A percentile compares a stretch with the other conserved stretches of the same genome.
Evolutionary conservation across 2,329 filamentous ascomycete species (phyloP).

Genomic region (Nemania serpens): DNA sequence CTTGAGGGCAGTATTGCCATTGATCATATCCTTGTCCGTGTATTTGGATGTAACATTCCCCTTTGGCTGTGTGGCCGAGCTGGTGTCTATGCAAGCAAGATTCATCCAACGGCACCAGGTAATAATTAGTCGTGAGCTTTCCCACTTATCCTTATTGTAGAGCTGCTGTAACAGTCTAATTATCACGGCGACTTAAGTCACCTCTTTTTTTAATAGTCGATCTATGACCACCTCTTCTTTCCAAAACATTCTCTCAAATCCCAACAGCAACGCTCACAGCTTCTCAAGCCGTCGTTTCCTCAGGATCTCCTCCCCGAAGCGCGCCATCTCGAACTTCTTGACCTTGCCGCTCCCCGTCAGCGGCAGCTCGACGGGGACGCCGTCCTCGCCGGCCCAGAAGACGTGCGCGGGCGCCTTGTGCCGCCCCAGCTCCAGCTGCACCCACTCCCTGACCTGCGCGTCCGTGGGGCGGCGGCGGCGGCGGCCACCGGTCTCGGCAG

Average conservation of each 20-base stretch:
- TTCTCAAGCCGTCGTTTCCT: slow-evolving; percentile 53
- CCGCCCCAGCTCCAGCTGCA: slow-evolving; percentile 62
- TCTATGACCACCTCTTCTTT: no score
- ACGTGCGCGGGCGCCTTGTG: slow-evolving; percentile 74
- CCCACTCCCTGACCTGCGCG: slow-evolving; percentile 66
- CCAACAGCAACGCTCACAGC: slow-evolving; percentile 40
- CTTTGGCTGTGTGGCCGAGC: no score
- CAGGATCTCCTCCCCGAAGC: slow-evolving; percentile 59
- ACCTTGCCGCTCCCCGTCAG: slow-evolving; percentile 76
- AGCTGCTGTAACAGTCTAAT: no score
- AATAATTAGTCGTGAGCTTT: no score
- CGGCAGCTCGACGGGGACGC: slow-evolving; percentile 60
- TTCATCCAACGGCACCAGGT: no score
- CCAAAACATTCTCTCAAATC: neutral
- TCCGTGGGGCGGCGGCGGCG: slow-evolving; percentile 48
- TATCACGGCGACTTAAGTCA: no score
- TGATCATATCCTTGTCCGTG: no score
- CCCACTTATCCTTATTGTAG: no score
- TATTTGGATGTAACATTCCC: no score
- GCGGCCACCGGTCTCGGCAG: neutral
- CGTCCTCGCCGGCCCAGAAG: slow-evolving; percentile 74
- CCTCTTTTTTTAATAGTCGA: no score
- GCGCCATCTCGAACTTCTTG: slow-evolving; percentile 67
- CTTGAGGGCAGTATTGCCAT: no score
- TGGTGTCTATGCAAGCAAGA: no score